These are phyloP conservation scores for Lodderomyces beijingensis DNA, from an alignment of 1,139 yeast species.

Conservation along the genomic window DNA sequence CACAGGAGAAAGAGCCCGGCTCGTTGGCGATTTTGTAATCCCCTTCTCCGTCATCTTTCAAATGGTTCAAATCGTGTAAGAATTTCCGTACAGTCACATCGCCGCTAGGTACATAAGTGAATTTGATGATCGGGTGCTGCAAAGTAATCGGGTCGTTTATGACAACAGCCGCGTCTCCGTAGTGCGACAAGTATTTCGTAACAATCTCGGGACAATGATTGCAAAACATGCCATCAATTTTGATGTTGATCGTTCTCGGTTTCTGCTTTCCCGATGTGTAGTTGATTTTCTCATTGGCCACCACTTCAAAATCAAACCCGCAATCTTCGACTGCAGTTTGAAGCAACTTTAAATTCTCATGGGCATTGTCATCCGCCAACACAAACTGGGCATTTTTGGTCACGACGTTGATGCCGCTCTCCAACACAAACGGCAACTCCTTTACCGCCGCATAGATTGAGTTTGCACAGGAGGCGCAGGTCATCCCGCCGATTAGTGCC, in stretches of 20 bases:
- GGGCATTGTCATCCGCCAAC: slow-evolving; percentile 31
- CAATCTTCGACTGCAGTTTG: slow-evolving; percentile 54
- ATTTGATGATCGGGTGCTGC: slow-evolving; percentile 52
- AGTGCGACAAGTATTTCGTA: slow-evolving; percentile 43
- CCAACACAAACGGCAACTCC: slow-evolving; percentile 50
- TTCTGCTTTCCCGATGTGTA: slow-evolving; percentile 42
- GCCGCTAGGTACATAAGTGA: slow-evolving; percentile 57
- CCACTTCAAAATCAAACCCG: slow-evolving; percentile 58
- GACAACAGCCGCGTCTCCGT: slow-evolving; percentile 57
- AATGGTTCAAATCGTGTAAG: slow-evolving; percentile 43
- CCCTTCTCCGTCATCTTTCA: slow-evolving; percentile 18
- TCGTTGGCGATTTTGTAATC: slow-evolving; percentile 20
- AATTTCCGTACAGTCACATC: slow-evolving; percentile 50
- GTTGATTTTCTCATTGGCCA: slow-evolving; percentile 36
- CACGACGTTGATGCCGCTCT: slow-evolving; percentile 52
- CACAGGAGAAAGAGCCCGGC: slow-evolving; percentile 40
- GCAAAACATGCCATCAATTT: slow-evolving; percentile 69
- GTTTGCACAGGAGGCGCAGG: slow-evolving; percentile 68
- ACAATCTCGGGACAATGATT: slow-evolving; percentile 62
- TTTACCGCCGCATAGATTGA: slow-evolving; percentile 49
- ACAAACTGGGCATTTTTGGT: slow-evolving; percentile 60
- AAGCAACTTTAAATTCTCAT: slow-evolving; percentile 30
- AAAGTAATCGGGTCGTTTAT: slow-evolving; percentile 54
- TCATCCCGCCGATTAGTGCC: slow-evolving; percentile 69
- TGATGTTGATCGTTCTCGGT: slow-evolving; percentile 53